Percentiles rank a stretch among this genome's conserved stretches.
Evolutionary conservation across 2,329 filamentous ascomycete species (phyloP).

Genomic region (Neopestalotiopsis rosae): DNA sequence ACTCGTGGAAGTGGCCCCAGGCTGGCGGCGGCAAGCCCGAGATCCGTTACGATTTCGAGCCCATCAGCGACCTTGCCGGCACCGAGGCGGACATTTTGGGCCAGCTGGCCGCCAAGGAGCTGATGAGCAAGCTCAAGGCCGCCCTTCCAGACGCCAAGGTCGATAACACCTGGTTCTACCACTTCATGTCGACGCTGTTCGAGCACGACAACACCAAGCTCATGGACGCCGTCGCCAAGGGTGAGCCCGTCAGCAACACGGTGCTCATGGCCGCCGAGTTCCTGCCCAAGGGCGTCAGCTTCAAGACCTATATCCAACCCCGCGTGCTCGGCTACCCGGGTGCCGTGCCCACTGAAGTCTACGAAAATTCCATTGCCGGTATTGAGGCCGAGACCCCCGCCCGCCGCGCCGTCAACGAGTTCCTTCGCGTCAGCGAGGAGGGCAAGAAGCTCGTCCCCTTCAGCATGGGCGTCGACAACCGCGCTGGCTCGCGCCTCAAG

Average conservation of each 20-base stretch:
- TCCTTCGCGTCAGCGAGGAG: constrained; percentile 16
- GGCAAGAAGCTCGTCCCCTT: constrained; percentile 18
- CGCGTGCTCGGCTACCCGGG: constrained; percentile 16
- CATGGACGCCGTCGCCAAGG: constrained; percentile 10
- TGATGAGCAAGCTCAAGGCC: constrained; percentile 14
- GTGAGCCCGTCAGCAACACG: constrained; percentile 11
- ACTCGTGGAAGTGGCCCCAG: constrained; percentile 20
- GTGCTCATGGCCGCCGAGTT: constrained; percentile 18
- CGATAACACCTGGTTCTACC: constrained; percentile 17
- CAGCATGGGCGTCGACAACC: constrained; percentile 20
- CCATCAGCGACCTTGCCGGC: constrained; percentile 15
- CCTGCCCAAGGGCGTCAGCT: constrained; percentile 15
- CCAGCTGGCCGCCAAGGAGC: constrained; percentile 16
- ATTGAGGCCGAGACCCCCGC: neutral
- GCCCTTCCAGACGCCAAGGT: constrained; percentile 10
- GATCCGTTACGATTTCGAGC: constrained; percentile 19
- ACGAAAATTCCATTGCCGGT: constrained; percentile 9
- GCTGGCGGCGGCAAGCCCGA: neutral
- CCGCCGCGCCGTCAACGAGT: constrained; percentile 7
- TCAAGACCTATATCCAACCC: constrained; percentile 19
- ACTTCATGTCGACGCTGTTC: constrained; percentile 20
- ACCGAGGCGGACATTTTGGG: constrained; percentile 16
- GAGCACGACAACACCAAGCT: constrained; percentile 20
- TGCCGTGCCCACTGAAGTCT: constrained; percentile 3
- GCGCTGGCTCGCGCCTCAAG: constrained; percentile 17